phyloP scores from a whole-genome alignment of 225 moss, liverwort and hornwort species.

The Sphagnum contortum region DNA sequence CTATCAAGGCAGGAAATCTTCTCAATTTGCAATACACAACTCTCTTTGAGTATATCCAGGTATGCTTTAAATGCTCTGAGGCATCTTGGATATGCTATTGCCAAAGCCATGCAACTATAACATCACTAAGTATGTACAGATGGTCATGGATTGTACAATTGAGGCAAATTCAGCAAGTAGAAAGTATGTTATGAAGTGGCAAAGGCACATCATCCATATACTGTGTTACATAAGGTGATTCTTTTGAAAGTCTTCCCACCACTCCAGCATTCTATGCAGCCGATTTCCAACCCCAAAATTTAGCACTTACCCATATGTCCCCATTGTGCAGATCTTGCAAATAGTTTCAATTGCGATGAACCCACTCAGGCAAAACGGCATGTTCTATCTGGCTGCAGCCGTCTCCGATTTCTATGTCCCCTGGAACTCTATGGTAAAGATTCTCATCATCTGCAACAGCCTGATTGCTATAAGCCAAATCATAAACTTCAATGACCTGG shows the following conservation, averaged over 20 bases:
- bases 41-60: constrained; percentile 95
- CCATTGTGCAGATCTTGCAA: constrained; percentile 51
- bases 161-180: too few species aligned
- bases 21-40: constrained; percentile 71
- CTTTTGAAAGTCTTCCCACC: too few species aligned
- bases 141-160: too few species aligned
- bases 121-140: too few species aligned
- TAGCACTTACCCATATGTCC: too few species aligned
- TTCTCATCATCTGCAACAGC: background rate
- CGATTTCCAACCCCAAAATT: too few species aligned
- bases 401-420: constrained; percentile 99
- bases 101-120: background rate
- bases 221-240: too few species aligned
- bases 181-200: too few species aligned
- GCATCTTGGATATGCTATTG: background rate
- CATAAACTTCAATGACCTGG: background rate
- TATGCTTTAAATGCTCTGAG: constrained; percentile 3
- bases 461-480: background rate
- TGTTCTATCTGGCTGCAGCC: constrained; percentile 97
- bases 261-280: too few species aligned
- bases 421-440: constrained; percentile 77
- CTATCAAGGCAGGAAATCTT: constrained; percentile 48
- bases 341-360: constrained; percentile 50
- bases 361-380: constrained; percentile 45
- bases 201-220: too few species aligned